Evolutionary conservation across 1,139 yeast species (phyloP).

Genomic region (Geotrichum bryndzae): DNA sequence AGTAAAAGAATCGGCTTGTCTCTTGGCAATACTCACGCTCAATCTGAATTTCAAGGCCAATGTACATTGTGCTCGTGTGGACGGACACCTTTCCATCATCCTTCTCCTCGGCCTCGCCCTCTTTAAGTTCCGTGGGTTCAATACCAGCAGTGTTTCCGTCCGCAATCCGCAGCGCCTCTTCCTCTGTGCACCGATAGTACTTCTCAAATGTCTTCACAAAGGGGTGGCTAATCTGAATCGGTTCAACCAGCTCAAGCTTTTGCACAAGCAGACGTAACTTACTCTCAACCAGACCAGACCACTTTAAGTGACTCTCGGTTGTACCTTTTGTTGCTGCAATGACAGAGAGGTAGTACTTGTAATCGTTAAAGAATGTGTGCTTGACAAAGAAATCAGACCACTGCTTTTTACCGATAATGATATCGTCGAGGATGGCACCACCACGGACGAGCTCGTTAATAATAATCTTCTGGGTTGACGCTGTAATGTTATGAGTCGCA

Average conservation of each 20-base stretch:
- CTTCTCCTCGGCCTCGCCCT: conserved; percentile 28
- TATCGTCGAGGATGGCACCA: conserved; percentile 60
- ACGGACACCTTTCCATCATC: conserved; percentile 37
- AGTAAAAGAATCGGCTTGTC: not conserved
- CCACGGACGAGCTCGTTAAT: conserved; percentile 73
- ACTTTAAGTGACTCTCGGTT: conserved; percentile 75
- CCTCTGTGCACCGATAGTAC: conserved; percentile 48
- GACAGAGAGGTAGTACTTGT: conserved; percentile 80
- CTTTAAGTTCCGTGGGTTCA: conserved; percentile 26
- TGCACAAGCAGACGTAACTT: conserved; percentile 73
- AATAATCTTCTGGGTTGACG: conserved; percentile 78
- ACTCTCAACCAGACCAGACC: conserved; percentile 92
- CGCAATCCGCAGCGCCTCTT: conserved; percentile 50
- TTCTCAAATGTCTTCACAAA: conserved; percentile 70
- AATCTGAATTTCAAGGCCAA: conserved; percentile 68
- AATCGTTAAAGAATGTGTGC: conserved; percentile 74
- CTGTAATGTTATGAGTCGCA: conserved; percentile 92
- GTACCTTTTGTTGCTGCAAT: conserved; percentile 68
- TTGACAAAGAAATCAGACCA: conserved; percentile 76
- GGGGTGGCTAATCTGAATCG: conserved; percentile 83
- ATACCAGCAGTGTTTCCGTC: conserved; percentile 33
- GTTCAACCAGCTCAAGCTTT: conserved; percentile 70
- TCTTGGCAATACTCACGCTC: conserved; percentile 31
- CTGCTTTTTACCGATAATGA: conserved; percentile 51
- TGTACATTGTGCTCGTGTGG: conserved; percentile 68